Base-by-base conservation (phyloP, 768 basidiomycete genomes). In the Pisolithus orientalis region DNA sequence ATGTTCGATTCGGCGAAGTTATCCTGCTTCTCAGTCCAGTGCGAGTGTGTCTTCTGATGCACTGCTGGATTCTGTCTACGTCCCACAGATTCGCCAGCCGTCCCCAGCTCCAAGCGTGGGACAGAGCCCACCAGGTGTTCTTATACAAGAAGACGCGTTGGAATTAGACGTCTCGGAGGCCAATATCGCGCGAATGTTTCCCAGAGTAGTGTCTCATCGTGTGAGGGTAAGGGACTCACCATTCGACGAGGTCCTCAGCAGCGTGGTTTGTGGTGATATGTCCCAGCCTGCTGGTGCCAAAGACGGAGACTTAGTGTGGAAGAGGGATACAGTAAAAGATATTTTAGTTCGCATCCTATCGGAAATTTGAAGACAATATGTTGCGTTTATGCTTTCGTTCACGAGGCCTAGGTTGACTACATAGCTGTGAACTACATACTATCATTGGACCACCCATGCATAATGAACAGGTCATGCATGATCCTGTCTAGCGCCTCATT, bases 131-230 rank as follows among this genome's bases (percentile, higher is more conserved):
- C 48, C 38, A 13, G 52, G 55, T 51, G 49, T 50, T 29, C 38
- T 45, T 2, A 37, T 21, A 29, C 40, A 39, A 25, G 64, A 66
- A 24, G 60, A 63, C 47, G 59, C 59, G 27, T 60, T 65, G 42
- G 61, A 70, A 34, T 58, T 84, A 56, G 85, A 86, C 52, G 81
- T 87, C 4, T 84, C 84, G 5, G 85, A 88, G 64, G 82, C 83
- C 52, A 85, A 91, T 58, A 75, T 88, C 56, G 85, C 85, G 51
- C 76, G 85, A 53, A 81, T 89, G 28, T 78, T 87, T 56, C 86
- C 86, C 34, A 71, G 86, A 21, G 80, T 84, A 0, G 76, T 91
- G 29, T 83, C 85, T 6, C 90, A 92, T 68, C 83, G 90, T 10
- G 62, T 92, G 54, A 74, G 84, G 47, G 77, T 88, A 51, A 75